Base-by-base conservation (phyloP, 192 early-diverging fungal species). In the Umbelopsis sp. region DNA sequence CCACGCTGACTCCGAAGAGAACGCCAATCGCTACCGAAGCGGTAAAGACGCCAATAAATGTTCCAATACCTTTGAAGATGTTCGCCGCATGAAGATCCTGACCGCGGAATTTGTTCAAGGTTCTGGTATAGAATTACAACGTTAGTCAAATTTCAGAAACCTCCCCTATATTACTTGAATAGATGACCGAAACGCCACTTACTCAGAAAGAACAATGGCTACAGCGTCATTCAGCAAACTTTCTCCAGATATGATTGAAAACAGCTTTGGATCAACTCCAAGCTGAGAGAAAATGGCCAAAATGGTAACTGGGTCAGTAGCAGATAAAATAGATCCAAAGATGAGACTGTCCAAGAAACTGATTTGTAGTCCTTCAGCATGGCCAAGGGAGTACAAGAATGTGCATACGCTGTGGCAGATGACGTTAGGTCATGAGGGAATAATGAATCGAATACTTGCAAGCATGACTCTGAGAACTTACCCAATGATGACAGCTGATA, bases 261-360 rank as follows among this genome's bases (percentile, higher is more conserved):
- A 98, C 50, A 99, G 78, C 81, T 94, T 91, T 4, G 96, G 95
- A 67, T 99, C 97, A 44, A 99, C 97, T 69, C 90, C 88, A 66
- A 96, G 84, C 72, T 96, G 94, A 70, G 94, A 87, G 77, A 99
- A 98, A 43, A 99, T 94, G 6, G 97, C 91, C 68, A 99, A 83
- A 29, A 99, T 93, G 0, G 97, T 98, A 36, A 99, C 96, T 3
- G 97, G 96, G 77, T 99, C 97, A 2, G 97, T 99, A 20, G 97
- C 96, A 11, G 94, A 96, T 54, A 99, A 80, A 65, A 99, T 95
- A 14, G 95, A 86, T 20, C 97, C 97, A 77, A 98, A 93, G 29
- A 96, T 93, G 81, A 99, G 92, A 72, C 91, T 94, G 77, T 99
- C 97, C 59, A 97, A 82, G 52, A 96, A 91, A 14, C 90, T 87